Evolutionary conservation across 768 basidiomycete genomes (phyloP).

Genomic region (Boletus edulis): DNA sequence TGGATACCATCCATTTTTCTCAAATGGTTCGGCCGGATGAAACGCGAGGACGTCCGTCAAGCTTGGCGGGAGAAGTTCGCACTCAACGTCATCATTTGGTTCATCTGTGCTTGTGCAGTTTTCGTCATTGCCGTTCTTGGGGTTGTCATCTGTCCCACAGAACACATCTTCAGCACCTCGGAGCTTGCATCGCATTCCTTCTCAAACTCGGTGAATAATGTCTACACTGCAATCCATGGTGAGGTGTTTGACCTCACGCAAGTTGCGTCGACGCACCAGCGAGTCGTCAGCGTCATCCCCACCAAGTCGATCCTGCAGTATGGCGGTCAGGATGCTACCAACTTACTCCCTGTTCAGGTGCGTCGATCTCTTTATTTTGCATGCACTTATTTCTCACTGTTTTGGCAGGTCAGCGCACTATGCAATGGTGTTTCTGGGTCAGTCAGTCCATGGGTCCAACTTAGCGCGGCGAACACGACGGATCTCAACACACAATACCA

Average conservation of each 20-base stretch:
- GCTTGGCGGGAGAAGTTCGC: conserved; percentile 98
- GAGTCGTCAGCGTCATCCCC: conserved; percentile 70
- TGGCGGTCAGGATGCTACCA: conserved; percentile 71
- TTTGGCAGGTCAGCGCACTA: too few species aligned
- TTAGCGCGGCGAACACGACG: too few species aligned
- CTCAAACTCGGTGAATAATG: conserved; percentile 63
- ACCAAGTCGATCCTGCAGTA: conserved; percentile 76
- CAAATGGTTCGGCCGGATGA: conserved; percentile 82
- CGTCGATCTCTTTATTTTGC: not conserved
- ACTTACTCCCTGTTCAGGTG: too few species aligned
- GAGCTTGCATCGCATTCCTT: conserved; percentile 78
- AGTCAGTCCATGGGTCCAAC: too few species aligned
- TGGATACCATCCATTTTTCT: conserved; percentile 81
- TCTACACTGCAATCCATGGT: conserved; percentile 84
- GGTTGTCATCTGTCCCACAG: conserved; percentile 87
- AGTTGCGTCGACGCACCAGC: conserved; percentile 62
- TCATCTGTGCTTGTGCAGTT: conserved; percentile 81
- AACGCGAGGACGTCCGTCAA: conserved; percentile 88
- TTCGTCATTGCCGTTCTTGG: conserved; percentile 93
- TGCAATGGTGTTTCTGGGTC: too few species aligned
- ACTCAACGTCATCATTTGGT: conserved; percentile 95
- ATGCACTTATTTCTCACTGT: too few species aligned
- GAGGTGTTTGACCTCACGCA: conserved; percentile 89
- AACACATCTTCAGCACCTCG: conserved; percentile 80
- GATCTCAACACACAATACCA: too few species aligned